Percentiles rank a stretch among this genome's conserved stretches.
These are phyloP conservation scores for Leccinum olivaceopallidum DNA, from an alignment of 768 basidiomycete genomes.

Conservation along the genomic window DNA sequence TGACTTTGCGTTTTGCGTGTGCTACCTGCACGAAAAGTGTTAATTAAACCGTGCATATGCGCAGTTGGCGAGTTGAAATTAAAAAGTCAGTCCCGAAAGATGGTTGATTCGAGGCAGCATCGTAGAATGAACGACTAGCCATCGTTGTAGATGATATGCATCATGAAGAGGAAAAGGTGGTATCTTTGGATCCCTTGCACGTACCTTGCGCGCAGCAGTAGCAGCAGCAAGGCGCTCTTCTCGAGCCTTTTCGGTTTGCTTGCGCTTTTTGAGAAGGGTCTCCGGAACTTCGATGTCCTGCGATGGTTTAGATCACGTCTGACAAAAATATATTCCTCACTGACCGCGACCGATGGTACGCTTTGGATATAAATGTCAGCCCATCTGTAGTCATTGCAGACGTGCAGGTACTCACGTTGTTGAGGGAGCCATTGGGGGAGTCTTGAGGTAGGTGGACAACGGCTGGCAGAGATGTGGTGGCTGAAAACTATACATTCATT, in stretches of 20 bases:
- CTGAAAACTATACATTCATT: constrained; percentile 41
- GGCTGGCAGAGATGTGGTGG: constrained; percentile 32
- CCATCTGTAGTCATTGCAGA: constrained; percentile 1
- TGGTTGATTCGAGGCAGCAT: constrained; percentile 86
- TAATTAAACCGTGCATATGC: constrained; percentile 13
- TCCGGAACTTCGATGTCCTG: constrained; percentile 97
- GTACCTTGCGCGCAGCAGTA: constrained; percentile 84
- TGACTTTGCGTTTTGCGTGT: constrained; percentile 91
- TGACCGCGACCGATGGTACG: constrained; percentile 49
- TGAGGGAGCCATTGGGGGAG: constrained; percentile 46
- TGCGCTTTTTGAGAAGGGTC: constrained; percentile 99
- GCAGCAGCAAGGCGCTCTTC: constrained; percentile 90
- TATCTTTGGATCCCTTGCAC: constrained; percentile 26
- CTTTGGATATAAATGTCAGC: constrained; percentile 24
- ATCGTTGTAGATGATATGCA: constrained; percentile 70
- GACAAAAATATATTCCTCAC: constrained; percentile 20
- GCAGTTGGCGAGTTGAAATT: background rate
- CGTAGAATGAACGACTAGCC: constrained; percentile 71
- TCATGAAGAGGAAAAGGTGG: constrained; percentile 48
- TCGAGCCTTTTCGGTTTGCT: constrained; percentile 94
- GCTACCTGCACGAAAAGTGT: constrained; percentile 55
- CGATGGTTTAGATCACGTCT: constrained; percentile 16
- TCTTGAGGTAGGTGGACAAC: constrained; percentile 37
- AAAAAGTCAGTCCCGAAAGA: constrained; percentile 70
- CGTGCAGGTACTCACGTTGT: constrained; percentile 47